Evolutionary conservation across 169 alveolate species (phyloP).

Genomic region (Plasmodium knowlesi): DNA sequence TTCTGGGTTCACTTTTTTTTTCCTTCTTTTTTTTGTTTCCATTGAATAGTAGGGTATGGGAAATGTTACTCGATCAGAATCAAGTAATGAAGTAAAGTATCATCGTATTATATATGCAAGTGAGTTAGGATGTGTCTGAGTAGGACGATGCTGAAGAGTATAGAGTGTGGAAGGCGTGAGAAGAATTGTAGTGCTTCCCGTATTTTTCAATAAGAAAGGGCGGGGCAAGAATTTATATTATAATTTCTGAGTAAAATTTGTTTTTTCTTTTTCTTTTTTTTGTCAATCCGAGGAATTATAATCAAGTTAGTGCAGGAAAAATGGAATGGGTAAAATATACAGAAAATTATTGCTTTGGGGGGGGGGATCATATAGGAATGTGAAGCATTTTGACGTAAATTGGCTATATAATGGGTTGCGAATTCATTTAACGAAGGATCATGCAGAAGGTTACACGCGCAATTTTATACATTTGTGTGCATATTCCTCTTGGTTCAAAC

Average conservation of each 20-base stretch:
- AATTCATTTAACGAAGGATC: background rate
- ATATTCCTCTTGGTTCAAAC: background rate
- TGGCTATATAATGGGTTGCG: background rate
- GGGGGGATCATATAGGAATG: too few relatives aligned
- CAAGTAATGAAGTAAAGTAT: background rate
- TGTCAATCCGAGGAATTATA: background rate
- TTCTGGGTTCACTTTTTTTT: background rate
- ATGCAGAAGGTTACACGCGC: background rate
- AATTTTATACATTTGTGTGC: background rate
- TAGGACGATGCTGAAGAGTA: background rate
- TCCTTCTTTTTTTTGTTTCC: background rate
- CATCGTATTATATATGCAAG: background rate
- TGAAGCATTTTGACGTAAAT: background rate
- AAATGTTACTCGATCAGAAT: background rate
- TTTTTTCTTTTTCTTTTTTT: background rate
- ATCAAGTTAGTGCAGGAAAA: background rate
- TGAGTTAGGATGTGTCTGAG: background rate
- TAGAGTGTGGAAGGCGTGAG: background rate
- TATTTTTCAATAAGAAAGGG: background rate
- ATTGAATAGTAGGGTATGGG: background rate
- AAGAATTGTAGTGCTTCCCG: background rate
- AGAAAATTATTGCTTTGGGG: background rate
- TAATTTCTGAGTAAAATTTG: background rate
- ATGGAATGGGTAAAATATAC: background rate
- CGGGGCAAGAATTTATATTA: background rate